Conservation (phyloP, 208 protist genomes). For the Leishmania aethiopica region DNA sequence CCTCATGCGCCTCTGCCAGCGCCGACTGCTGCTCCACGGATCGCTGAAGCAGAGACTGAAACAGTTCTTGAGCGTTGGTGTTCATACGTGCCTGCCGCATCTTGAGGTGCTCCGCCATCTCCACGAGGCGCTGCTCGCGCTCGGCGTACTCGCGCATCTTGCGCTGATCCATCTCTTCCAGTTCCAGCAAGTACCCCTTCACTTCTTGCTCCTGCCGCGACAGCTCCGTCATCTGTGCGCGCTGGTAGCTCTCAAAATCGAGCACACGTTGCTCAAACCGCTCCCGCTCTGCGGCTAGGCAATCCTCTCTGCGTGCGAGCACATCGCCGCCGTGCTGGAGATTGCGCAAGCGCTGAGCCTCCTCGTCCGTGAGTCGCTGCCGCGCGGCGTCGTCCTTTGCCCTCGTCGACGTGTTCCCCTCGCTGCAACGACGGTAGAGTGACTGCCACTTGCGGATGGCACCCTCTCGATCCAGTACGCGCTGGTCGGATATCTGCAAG, state of each 20-base stretch:
- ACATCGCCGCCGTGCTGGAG: slow-evolving; percentile 24
- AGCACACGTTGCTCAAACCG: slow-evolving; percentile 43
- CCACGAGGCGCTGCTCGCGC: slow-evolving; percentile 42
- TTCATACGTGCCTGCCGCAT: slow-evolving; percentile 21
- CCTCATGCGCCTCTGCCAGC: slow-evolving; percentile 33
- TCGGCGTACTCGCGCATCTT: slow-evolving; percentile 41
- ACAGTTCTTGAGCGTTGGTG: slow-evolving; percentile 29
- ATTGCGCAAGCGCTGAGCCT: slow-evolving; percentile 26
- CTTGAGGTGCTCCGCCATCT: slow-evolving; percentile 38
- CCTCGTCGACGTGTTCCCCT: slow-evolving; percentile 6
- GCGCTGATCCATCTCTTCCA: slow-evolving; percentile 55
- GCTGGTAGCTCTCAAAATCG: slow-evolving; percentile 40
- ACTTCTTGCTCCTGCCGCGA: slow-evolving; percentile 46
- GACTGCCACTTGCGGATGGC: slow-evolving; percentile 41
- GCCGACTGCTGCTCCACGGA: slow-evolving; percentile 41
- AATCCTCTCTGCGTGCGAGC: slow-evolving; percentile 36
- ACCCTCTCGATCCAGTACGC: slow-evolving; percentile 30
- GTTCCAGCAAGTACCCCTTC: slow-evolving; percentile 52
- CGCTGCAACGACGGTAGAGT: slow-evolving; percentile 35
- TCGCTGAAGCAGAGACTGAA: slow-evolving; percentile 34
- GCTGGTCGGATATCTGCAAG: slow-evolving; percentile 40
- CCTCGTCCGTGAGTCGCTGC: slow-evolving; percentile 21
- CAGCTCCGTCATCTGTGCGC: slow-evolving; percentile 29
- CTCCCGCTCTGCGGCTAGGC: slow-evolving; percentile 37
- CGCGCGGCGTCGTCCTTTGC: slow-evolving; percentile 6